phyloP scores from a whole-genome alignment of 176 grass and related monocot species.

The Oryza officinalis region DNA sequence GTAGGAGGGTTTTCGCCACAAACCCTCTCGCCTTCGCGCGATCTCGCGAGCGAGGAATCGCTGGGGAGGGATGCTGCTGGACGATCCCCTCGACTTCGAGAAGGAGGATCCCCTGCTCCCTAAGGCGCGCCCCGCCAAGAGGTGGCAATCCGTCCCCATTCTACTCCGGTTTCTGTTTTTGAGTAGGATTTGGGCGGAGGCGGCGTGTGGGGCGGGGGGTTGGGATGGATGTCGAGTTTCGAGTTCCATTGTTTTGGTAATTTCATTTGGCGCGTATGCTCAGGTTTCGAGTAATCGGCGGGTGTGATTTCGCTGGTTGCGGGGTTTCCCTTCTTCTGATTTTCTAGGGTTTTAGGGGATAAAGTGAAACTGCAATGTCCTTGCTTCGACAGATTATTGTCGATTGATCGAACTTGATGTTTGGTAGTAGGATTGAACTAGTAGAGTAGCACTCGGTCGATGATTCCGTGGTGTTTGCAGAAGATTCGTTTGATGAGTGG shows the following conservation, averaged over 20 bases:
- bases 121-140: conserved; percentile 51
- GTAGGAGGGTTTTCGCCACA: no score
- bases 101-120: conserved; percentile 51
- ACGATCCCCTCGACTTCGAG: conserved; percentile 87
- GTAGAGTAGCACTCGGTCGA: not conserved
- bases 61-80: conserved; percentile 28
- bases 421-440: not conserved
- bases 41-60: not conserved
- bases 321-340: not conserved
- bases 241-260: not conserved
- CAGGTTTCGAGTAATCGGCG: not conserved
- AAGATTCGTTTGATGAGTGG: not conserved
- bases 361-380: not conserved
- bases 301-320: not conserved
- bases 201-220: not conserved
- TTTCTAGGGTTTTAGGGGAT: conserved; percentile 20
- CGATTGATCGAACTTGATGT: not conserved
- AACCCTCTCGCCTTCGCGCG: not conserved
- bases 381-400: not conserved
- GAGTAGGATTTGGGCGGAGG: not conserved
- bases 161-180: not conserved
- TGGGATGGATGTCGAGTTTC: not conserved
- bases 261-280: not conserved
- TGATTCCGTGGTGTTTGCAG: not conserved
- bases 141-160: conserved; percentile 38